These are phyloP conservation scores for Aureobasidium subglaciale DNA, from an alignment of 2,329 filamentous ascomycete species.

Conservation along the genomic window DNA sequence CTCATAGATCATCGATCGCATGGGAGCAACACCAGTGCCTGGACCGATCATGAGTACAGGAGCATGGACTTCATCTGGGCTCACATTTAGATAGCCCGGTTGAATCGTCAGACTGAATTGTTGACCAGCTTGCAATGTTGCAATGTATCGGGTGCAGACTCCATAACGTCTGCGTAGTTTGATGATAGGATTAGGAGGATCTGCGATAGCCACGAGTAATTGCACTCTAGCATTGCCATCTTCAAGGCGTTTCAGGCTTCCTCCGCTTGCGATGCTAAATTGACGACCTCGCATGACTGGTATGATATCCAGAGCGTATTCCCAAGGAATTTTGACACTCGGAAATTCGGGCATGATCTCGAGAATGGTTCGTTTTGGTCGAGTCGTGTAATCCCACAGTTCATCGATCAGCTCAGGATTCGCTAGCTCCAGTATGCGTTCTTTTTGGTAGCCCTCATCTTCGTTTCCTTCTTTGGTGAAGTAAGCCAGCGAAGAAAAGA, in stretches of 20 bases:
- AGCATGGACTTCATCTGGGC: slow-evolving; percentile 38
- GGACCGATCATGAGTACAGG: slow-evolving; percentile 75
- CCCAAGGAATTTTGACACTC: slow-evolving; percentile 71
- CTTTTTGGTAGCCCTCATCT: slow-evolving; percentile 52
- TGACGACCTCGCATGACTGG: slow-evolving; percentile 80
- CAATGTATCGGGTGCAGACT: slow-evolving; percentile 82
- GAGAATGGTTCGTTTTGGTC: slow-evolving; percentile 80
- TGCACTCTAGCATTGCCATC: slow-evolving; percentile 25
- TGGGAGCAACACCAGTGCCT: slow-evolving; percentile 79
- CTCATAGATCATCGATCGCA: slow-evolving; percentile 73
- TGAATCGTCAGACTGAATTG: slow-evolving; percentile 53
- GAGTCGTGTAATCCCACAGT: slow-evolving; percentile 90
- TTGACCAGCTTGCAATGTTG: slow-evolving; percentile 53
- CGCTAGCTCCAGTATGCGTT: slow-evolving; percentile 77
- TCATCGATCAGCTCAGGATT: slow-evolving; percentile 77
- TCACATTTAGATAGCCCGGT: slow-evolving; percentile 46
- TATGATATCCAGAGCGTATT: slow-evolving; percentile 64
- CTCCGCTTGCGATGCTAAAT: slow-evolving; percentile 84
- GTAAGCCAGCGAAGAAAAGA: slow-evolving; percentile 71
- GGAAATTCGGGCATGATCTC: slow-evolving; percentile 90
- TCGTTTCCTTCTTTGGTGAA: slow-evolving; percentile 60
- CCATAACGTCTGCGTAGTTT: slow-evolving; percentile 85
- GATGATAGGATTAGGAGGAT: slow-evolving; percentile 57
- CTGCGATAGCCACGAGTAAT: slow-evolving; percentile 30
- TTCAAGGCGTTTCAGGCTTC: slow-evolving; percentile 30